Conservation (phyloP, 345 rosid species). For the Punica granatum region DNA sequence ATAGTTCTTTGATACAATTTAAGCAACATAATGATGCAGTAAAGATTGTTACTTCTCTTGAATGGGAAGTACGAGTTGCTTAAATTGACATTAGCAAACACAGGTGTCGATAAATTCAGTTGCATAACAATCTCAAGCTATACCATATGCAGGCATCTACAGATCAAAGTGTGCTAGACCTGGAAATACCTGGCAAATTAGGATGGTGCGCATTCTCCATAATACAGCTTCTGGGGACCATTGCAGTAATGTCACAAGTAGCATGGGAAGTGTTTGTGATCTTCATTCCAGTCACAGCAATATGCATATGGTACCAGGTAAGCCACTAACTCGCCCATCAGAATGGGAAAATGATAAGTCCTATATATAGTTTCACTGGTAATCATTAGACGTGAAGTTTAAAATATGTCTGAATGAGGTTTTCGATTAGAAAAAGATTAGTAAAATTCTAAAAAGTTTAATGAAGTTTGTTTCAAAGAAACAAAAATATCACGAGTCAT, state of each 20-base stretch:
- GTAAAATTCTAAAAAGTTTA: not conserved
- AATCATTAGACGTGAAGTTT: not conserved
- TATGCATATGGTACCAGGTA: constrained; percentile 95
- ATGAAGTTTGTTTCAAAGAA: too few species aligned
- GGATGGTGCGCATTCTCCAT: constrained; percentile 94
- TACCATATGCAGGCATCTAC: constrained; percentile 58
- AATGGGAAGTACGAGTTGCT: too few species aligned
- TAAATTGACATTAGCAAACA: not conserved
- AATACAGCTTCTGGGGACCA: constrained; percentile 73
- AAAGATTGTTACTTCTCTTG: too few species aligned
- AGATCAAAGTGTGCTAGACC: constrained; percentile 85
- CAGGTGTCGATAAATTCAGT: not conserved
- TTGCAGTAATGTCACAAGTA: constrained; percentile 85
- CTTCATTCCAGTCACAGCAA: constrained; percentile 94
- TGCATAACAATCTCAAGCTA: constrained; percentile 2
- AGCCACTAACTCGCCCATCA: constrained; percentile 9
- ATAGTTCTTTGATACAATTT: too few species aligned
- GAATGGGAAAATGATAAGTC: not conserved
- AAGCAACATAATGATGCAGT: too few species aligned
- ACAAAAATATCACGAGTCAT: too few species aligned
- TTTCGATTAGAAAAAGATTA: not conserved
- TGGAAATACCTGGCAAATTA: constrained; percentile 67
- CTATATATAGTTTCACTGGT: not conserved
- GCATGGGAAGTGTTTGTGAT: constrained; percentile 95
- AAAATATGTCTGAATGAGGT: not conserved